These are phyloP conservation scores for Metschnikowia shivogae DNA, from an alignment of 805 yeast genomes.

Conservation along the genomic window DNA sequence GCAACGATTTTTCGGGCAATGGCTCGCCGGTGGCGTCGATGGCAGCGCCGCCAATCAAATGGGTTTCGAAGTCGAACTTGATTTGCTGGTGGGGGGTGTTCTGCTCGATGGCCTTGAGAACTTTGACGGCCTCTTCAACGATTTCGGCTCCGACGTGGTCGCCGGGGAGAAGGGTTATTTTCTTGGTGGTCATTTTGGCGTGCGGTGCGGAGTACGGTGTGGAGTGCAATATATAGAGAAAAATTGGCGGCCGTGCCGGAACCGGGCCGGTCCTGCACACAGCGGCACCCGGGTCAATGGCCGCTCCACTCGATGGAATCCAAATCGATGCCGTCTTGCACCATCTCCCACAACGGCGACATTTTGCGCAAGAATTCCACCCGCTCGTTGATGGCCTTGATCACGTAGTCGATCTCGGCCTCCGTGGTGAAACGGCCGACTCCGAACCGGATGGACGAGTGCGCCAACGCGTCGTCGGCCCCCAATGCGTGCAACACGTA, in stretches of 20 bases:
- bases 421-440: conserved; percentile 97
- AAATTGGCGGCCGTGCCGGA: neutral
- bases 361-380: conserved; percentile 88
- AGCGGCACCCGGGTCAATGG: conserved; percentile 44
- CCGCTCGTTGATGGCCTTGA: conserved; percentile 81
- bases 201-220: neutral
- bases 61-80: conserved; percentile 73
- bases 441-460: conserved; percentile 96
- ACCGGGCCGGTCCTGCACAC: neutral
- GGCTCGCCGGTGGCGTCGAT: conserved; percentile 96
- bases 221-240: neutral
- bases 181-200: conserved; percentile 44
- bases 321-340: conserved; percentile 95
- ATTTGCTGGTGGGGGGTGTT: conserved; percentile 37
- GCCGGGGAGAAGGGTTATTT: conserved; percentile 86
- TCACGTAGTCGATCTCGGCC: conserved; percentile 90
- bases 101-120: conserved; percentile 70
- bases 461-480: conserved; percentile 97
- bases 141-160: conserved; percentile 96
- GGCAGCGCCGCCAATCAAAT: conserved; percentile 96
- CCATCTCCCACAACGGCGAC: conserved; percentile 99
- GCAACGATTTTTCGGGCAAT: conserved; percentile 77
- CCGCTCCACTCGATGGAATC: conserved; percentile 97
- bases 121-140: conserved; percentile 87
- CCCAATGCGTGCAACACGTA: conserved; percentile 96